phyloP scores from a whole-genome alignment of 176 grass and related monocot species.

The Carex parvula region DNA sequence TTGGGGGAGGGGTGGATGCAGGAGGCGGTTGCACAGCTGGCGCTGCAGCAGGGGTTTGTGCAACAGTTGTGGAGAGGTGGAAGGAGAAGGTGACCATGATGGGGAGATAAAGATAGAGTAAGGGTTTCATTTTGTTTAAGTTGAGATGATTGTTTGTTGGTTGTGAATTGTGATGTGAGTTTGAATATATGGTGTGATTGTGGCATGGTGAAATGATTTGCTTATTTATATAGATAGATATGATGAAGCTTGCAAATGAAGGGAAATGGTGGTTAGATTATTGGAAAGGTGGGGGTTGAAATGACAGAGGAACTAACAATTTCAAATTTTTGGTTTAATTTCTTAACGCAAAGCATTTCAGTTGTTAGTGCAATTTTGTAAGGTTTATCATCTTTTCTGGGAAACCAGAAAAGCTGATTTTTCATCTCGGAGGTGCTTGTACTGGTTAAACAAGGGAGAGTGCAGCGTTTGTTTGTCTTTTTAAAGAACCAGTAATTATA shows the following conservation, averaged over 20 bases:
- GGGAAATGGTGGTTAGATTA: conserved; percentile 47
- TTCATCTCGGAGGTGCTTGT: neutral
- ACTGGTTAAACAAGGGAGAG: too few relatives aligned
- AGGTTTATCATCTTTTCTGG: neutral
- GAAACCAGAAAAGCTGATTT: neutral
- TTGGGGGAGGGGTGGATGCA: neutral
- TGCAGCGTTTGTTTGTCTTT: neutral
- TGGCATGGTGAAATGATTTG: neutral
- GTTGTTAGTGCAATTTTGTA: neutral
- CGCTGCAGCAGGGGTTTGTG: conserved; percentile 32
- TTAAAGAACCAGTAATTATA: neutral
- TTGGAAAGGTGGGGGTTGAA: conserved; percentile 15
- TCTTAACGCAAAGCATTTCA: neutral
- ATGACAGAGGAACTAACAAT: conserved; percentile 42
- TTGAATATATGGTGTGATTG: neutral
- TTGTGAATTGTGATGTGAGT: neutral
- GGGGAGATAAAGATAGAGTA: neutral
- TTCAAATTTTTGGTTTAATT: neutral
- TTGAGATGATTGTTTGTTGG: neutral
- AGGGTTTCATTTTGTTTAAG: conserved; percentile 7
- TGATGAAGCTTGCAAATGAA: conserved; percentile 40
- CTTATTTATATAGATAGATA: neutral
- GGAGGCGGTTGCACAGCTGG: conserved; percentile 9
- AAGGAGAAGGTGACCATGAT: neutral
- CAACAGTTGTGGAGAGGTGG: conserved; percentile 22